phyloP scores from a whole-genome alignment of 306 rosid genomes.

The Cicer arietinum region DNA sequence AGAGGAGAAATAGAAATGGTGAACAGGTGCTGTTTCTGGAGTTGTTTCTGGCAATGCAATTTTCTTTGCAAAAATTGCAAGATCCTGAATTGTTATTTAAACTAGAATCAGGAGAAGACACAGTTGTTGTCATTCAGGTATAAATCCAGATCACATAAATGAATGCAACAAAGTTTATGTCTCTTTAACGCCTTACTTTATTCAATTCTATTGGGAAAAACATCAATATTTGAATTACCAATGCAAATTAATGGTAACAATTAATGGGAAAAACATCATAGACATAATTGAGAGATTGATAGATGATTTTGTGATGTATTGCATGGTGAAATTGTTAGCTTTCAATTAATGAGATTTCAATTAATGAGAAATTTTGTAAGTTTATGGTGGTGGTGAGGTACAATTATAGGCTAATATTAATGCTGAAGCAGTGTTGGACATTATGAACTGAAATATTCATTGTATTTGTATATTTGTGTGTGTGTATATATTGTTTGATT shows the following conservation, averaged over 20 bases:
- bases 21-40: conserved; percentile 52
- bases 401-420: not conserved
- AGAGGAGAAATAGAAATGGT: conserved; percentile 42
- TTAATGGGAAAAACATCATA: not conserved
- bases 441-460: conserved; percentile 5
- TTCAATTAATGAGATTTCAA: not conserved
- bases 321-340: not conserved
- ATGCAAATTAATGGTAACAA: not conserved
- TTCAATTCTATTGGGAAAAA: conserved; percentile 34
- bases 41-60: conserved; percentile 69
- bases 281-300: not conserved
- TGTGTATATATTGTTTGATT: too few relatives aligned
- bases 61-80: conserved; percentile 73
- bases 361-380: conserved; percentile 7
- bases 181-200: conserved; percentile 78
- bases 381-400: not conserved
- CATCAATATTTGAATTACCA: conserved; percentile 49
- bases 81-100: conserved; percentile 78
- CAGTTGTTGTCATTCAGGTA: conserved; percentile 72
- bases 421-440: not conserved
- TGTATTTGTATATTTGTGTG: not conserved
- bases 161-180: conserved; percentile 32
- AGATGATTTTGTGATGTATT: not conserved
- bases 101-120: conserved; percentile 66
- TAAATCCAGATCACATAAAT: conserved; percentile 35